phyloP scores from a whole-genome alignment of 2,329 filamentous ascomycete genomes.

The Berkeleyomyces basicola region DNA sequence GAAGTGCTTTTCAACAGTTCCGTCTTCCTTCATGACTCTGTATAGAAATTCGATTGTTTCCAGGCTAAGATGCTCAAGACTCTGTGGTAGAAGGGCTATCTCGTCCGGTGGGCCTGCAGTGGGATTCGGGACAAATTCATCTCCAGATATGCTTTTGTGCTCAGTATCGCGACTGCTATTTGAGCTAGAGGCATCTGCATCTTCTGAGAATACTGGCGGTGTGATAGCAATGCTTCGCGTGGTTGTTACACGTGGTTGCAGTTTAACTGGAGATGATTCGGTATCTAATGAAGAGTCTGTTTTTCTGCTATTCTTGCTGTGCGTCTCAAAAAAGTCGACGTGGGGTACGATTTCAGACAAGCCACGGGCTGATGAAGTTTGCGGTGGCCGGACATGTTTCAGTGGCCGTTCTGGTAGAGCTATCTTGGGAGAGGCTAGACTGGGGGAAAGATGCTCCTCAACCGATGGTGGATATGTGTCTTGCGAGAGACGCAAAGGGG shows the following conservation, averaged over 20 bases:
- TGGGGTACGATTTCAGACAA: slow-evolving; percentile 5
- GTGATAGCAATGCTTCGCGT: slow-evolving; percentile 3
- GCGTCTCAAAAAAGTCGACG: slow-evolving; percentile 5
- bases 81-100: slow-evolving; percentile 33
- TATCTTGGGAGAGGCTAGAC: slow-evolving; percentile 20
- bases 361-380: not conserved
- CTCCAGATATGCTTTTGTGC: slow-evolving; percentile 1
- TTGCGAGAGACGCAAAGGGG: slow-evolving; percentile 16
- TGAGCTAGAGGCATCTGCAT: slow-evolving; percentile 8
- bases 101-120: not conserved
- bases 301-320: not conserved
- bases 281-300: not conserved
- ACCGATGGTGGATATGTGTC: slow-evolving; percentile 19
- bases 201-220: slow-evolving; percentile 9
- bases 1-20: slow-evolving; percentile 28
- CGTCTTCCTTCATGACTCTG: slow-evolving; percentile 40
- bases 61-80: slow-evolving; percentile 35
- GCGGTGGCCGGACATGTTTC: slow-evolving; percentile 3
- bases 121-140: not conserved
- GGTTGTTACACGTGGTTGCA: not conserved
- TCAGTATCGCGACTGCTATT: slow-evolving; percentile 7
- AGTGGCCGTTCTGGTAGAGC: slow-evolving; percentile 1
- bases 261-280: not conserved
- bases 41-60: slow-evolving; percentile 44
- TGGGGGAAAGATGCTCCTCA: slow-evolving; percentile 19